phyloP scores from a whole-genome alignment of 371 early-diverging fungal species.

The Nematocida sp. region DNA sequence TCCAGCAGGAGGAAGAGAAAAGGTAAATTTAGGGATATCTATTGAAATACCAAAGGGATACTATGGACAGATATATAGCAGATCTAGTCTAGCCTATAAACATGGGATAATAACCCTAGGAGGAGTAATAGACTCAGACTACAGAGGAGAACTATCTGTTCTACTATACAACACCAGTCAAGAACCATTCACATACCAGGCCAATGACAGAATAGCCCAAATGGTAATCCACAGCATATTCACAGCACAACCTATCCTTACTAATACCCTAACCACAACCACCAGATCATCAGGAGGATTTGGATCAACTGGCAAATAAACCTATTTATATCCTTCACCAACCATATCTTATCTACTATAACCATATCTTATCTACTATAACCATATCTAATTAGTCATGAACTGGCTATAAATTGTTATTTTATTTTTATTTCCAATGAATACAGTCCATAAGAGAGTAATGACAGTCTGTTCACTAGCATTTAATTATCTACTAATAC shows the following conservation, averaged over 20 bases:
- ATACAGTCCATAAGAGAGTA: slow-evolving; percentile 25
- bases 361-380: too few species aligned
- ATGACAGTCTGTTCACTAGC: not conserved
- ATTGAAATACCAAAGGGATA: slow-evolving; percentile 74
- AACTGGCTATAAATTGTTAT: slow-evolving; percentile 2
- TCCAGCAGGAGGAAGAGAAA: slow-evolving; percentile 69
- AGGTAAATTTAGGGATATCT: slow-evolving; percentile 74
- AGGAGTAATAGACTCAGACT: slow-evolving; percentile 89
- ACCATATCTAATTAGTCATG: not conserved
- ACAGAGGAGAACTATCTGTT: slow-evolving; percentile 68
- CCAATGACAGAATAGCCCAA: slow-evolving; percentile 92
- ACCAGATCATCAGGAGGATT: slow-evolving; percentile 78
- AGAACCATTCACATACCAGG: slow-evolving; percentile 66
- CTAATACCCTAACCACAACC: slow-evolving; percentile 71
- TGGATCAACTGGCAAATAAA: slow-evolving; percentile 76
- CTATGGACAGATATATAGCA: slow-evolving; percentile 87
- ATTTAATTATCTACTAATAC: not conserved
- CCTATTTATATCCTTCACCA: too few species aligned
- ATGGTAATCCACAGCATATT: slow-evolving; percentile 76
- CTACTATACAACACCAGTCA: slow-evolving; percentile 77
- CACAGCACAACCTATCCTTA: slow-evolving; percentile 72
- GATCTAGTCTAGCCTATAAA: slow-evolving; percentile 77
- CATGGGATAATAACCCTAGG: slow-evolving; percentile 83
- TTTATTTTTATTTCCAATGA: slow-evolving; percentile 26
- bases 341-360: too few species aligned